phyloP scores from a whole-genome alignment of 768 basidiomycete species.

The Mycena filopes region DNA sequence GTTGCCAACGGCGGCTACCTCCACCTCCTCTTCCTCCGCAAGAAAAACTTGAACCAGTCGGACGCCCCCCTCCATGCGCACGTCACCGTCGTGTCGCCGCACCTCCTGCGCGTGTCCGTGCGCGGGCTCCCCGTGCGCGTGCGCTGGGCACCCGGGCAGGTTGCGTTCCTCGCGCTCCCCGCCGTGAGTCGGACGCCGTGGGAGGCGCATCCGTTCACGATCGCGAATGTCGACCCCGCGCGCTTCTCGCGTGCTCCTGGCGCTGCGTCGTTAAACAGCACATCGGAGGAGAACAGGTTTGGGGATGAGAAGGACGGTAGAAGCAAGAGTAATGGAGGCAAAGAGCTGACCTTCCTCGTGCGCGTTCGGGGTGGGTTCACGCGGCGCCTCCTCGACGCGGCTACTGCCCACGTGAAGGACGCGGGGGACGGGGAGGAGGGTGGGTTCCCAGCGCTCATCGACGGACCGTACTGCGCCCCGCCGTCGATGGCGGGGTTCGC shows the following conservation, averaged over 20 bases:
- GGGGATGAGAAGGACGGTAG: conserved; percentile 12
- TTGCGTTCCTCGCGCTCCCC: conserved; percentile 62
- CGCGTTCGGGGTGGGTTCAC: conserved; percentile 72
- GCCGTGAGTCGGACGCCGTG: conserved; percentile 54
- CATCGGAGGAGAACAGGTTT: neutral
- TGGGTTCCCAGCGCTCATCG: conserved; percentile 62
- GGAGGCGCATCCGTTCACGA: conserved; percentile 73
- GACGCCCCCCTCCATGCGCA: conserved; percentile 44
- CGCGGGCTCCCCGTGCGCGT: conserved; percentile 49
- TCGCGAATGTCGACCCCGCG: conserved; percentile 51
- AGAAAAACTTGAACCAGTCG: conserved; percentile 35
- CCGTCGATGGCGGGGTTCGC: conserved; percentile 54
- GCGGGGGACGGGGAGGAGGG: too few species aligned
- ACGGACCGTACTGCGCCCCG: conserved; percentile 67
- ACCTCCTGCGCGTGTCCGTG: conserved; percentile 59
- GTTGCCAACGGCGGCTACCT: conserved; percentile 56
- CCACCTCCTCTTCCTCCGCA: neutral
- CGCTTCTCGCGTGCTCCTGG: too few species aligned
- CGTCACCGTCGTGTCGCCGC: conserved; percentile 55
- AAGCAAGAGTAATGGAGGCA: too few species aligned
- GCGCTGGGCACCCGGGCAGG: conserved; percentile 65
- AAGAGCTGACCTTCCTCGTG: conserved; percentile 64
- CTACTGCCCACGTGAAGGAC: too few species aligned
- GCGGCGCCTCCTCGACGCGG: conserved; percentile 49
- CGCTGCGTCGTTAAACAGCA: neutral